phyloP scores from a whole-genome alignment of 2,329 filamentous ascomycete genomes.

The Penicillium vulpinum region DNA sequence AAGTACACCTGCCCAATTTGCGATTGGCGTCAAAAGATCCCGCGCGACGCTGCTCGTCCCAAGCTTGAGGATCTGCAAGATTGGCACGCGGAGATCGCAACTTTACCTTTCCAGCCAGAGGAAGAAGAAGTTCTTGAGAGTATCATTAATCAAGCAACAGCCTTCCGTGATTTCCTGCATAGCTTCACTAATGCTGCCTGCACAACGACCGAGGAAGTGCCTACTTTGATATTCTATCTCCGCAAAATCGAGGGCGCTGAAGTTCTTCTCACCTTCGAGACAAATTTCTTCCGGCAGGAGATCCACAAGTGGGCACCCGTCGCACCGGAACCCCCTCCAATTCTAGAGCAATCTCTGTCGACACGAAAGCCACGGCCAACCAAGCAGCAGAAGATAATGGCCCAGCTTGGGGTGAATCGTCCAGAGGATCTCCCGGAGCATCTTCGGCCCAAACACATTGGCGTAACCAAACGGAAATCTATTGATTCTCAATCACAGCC shows the following conservation, averaged over 20 bases:
- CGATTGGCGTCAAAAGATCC: constrained; percentile 95
- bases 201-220: constrained; percentile 80
- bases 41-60: constrained; percentile 89
- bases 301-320: constrained; percentile 94
- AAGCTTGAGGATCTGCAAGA: constrained; percentile 85
- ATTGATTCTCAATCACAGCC: constrained; percentile 44
- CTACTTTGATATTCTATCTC: constrained; percentile 89
- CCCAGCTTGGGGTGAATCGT: constrained; percentile 82
- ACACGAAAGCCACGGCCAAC: constrained; percentile 95
- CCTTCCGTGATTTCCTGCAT: constrained; percentile 79
- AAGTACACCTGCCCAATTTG: constrained; percentile 98
- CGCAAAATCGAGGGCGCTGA: constrained; percentile 97
- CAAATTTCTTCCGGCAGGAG: constrained; percentile 96
- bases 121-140: constrained; percentile 84
- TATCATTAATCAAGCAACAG: constrained; percentile 81
- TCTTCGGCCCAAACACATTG: constrained; percentile 74
- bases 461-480: constrained; percentile 68
- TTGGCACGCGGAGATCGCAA: constrained; percentile 80
- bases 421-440: constrained; percentile 86
- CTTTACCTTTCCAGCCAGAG: constrained; percentile 89
- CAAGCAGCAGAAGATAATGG: constrained; percentile 93
- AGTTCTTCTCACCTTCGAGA: constrained; percentile 85
- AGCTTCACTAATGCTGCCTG: constrained; percentile 78
- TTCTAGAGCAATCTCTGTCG: constrained; percentile 82
- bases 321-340: constrained; percentile 79